phyloP scores from a whole-genome alignment of 73 alveolate genomes.

The Blepharisma stoltei region DNA sequence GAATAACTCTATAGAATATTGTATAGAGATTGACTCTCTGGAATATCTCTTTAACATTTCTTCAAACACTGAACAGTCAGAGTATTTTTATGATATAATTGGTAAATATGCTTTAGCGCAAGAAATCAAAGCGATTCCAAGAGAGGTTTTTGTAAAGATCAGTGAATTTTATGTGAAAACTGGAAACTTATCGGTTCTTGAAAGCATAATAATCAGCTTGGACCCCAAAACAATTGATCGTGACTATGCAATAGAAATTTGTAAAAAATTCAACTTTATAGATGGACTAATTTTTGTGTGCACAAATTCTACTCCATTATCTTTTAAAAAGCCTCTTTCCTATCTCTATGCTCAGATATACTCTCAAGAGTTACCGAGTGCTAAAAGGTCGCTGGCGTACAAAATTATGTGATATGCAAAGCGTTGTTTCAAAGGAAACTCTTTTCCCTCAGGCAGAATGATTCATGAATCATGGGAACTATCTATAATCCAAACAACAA shows the following conservation, averaged over 20 bases:
- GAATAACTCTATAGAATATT: constrained; percentile 2
- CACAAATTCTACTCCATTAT: too few species aligned
- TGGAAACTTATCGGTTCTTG: background rate
- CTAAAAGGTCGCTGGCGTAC: too few species aligned
- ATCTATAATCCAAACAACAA: too few species aligned
- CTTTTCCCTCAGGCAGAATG: too few species aligned
- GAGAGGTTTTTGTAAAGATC: background rate
- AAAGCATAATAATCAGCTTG: constrained; percentile 9
- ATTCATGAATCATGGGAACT: too few species aligned
- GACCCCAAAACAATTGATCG: constrained; percentile 6
- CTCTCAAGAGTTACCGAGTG: too few species aligned
- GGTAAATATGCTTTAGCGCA: background rate
- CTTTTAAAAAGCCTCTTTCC: too few species aligned
- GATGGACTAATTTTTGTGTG: background rate
- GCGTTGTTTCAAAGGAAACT: too few species aligned
- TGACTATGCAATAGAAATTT: background rate
- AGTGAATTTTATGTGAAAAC: background rate
- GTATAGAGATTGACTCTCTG: background rate
- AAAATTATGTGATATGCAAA: too few species aligned
- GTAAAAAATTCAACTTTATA: background rate
- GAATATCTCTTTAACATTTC: background rate
- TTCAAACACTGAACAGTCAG: background rate
- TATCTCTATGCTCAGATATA: too few species aligned
- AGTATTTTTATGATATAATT: background rate
- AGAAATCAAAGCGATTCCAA: constrained; percentile 10